Evolutionary conservation across 2,329 filamentous ascomycete genomes (phyloP), one percentile per base, ranked within the genome.

Genomic region (Sporothrix pseudoabietina): DNA sequence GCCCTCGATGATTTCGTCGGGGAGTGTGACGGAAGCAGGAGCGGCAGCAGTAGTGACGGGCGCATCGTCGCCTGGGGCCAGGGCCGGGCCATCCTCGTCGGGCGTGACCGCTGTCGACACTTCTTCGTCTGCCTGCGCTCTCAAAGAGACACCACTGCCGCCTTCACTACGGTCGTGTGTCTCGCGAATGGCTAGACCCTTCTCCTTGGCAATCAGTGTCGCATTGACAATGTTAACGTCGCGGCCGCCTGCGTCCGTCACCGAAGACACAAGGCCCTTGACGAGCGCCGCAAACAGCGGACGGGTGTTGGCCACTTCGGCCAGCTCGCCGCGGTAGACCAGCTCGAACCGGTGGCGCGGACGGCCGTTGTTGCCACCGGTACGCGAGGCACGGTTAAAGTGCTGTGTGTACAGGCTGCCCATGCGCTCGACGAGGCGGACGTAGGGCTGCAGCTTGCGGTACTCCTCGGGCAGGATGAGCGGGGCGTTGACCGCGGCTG

Each of bases 151-250:
- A 0, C 85, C 83, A 26, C 91, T 88, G n/a, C 54, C 68, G 8
- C 59, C 69, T 22, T 49, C 32, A 41, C 54, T 59, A 8, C 90
- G 86, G 2, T 86, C 87, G 75, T 90, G 90, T 52, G 89, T 89
- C 82, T 95, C 93, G 78, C 90, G 92, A 78, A 96, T 90, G 61
- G 91, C 86, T 75, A 96, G 91, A 2, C 92, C 92, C 77, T 92
- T 92, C 77, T 94, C 91, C 76, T 89, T 90, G 26, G 92, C 92
- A 16, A 94, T 87, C 35, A 94, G 84, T 59, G 89, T 87, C 0
- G 92, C 92, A 78, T 96, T 95, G 77, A 96, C 92, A 74, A 96
- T 94, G 82, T 94, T 95, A 77, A 94, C 90, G 78, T 92, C 90
- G 14, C 88, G 80, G 0, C 87, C 89, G 52, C 91, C 89, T 0